Percentiles rank a stretch among this genome's conserved stretches.
Evolutionary conservation across 2,329 filamentous ascomycete species (phyloP).

Genomic region (Colletotrichum falcatum): DNA sequence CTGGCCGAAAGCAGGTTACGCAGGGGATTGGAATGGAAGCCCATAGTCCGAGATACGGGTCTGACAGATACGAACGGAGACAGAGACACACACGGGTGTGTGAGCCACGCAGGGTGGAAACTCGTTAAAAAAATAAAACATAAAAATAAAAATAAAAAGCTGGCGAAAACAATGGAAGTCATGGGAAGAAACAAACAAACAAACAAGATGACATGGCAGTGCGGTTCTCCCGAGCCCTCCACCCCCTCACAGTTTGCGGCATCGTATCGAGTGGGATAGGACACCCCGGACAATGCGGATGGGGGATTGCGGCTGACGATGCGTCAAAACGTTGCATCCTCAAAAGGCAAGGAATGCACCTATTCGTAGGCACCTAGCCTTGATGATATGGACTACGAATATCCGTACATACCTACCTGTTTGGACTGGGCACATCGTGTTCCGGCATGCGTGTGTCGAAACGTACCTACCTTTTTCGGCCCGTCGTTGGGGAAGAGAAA

Average conservation of each 20-base stretch:
- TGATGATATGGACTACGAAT: too few relatives aligned
- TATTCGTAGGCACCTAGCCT: too few relatives aligned
- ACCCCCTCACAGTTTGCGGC: not conserved
- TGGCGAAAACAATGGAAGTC: not conserved
- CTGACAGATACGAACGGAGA: not conserved
- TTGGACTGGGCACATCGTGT: not conserved
- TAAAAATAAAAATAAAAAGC: not conserved
- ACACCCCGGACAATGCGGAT: not conserved
- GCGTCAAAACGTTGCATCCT: not conserved
- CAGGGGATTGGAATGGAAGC: conserved; percentile 4
- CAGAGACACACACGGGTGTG: not conserved
- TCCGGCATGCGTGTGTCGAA: conserved; percentile 15
- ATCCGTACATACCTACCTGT: too few relatives aligned
- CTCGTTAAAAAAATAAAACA: not conserved
- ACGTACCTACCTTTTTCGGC: conserved; percentile 1
- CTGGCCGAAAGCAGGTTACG: conserved; percentile 28
- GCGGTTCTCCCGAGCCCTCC: not conserved
- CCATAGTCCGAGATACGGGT: conserved; percentile 6
- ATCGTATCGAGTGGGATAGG: not conserved
- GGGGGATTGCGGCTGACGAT: conserved; percentile 4
- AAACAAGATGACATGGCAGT: not conserved
- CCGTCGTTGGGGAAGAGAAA: conserved; percentile 9
- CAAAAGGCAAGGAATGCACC: not conserved
- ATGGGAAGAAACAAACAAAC: not conserved
- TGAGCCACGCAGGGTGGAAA: conserved; percentile 7